Conservation (phyloP, 805 yeast genomes). For the Teunomyces kruisii region DNA sequence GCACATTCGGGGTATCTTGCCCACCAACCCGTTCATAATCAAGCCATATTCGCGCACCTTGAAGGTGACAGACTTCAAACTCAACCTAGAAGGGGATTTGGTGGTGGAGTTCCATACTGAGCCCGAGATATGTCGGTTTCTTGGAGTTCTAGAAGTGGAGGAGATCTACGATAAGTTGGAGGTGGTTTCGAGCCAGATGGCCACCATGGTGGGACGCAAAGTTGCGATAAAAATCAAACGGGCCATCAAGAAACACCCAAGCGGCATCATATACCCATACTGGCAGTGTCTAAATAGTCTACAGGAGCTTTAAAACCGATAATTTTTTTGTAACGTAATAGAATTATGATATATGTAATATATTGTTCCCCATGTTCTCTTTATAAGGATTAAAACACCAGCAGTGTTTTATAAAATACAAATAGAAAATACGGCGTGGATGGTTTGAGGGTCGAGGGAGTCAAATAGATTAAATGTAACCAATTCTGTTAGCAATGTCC, state of each 20-base stretch:
- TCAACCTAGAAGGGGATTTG: conserved; percentile 12
- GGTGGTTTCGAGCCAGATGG: conserved; percentile 7
- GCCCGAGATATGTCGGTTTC: conserved; percentile 25
- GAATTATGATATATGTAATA: conserved; percentile 8
- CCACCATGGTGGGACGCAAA: not conserved
- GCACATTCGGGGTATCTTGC: conserved; percentile 15
- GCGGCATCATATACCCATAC: conserved; percentile 11
- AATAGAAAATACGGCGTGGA: conserved; percentile 10
- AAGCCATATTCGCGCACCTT: conserved; percentile 30
- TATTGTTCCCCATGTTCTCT: conserved; percentile 7
- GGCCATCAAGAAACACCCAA: conserved; percentile 3
- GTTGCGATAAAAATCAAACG: conserved; percentile 4
- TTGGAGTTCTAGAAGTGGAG: conserved; percentile 16
- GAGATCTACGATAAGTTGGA: conserved; percentile 10
- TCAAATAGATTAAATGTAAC: conserved; percentile 75
- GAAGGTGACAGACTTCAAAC: conserved; percentile 23
- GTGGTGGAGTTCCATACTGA: conserved; percentile 22
- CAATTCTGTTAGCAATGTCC: conserved; percentile 99
- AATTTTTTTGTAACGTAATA: conserved; percentile 1
- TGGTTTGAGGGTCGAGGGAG: conserved; percentile 5
- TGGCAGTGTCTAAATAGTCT: conserved; percentile 15
- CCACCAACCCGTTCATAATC: conserved; percentile 20
- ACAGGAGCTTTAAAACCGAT: conserved; percentile 8
- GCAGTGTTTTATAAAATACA: conserved; percentile 11
- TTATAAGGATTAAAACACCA: conserved; percentile 12